Evolutionary conservation across 2,329 filamentous ascomycete species (phyloP).

Genomic region (Aspergillus phoenicis): DNA sequence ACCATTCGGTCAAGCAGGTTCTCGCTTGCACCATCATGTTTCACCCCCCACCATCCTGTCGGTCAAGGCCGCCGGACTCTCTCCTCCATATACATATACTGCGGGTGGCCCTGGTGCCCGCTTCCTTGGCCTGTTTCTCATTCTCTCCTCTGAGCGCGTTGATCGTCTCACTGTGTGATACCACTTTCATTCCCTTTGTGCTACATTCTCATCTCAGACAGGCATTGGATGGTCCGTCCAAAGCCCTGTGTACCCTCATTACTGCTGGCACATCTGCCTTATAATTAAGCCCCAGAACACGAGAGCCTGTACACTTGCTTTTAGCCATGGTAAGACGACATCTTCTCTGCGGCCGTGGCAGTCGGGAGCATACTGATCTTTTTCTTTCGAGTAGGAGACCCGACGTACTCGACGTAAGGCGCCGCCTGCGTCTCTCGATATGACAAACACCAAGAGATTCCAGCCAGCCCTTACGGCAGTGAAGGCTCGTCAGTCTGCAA

Average conservation of each 20-base stretch:
- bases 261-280: not conserved
- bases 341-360: not conserved
- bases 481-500: conserved; percentile 35
- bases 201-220: not conserved
- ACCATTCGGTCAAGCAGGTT: not conserved
- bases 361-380: not conserved
- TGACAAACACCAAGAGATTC: conserved; percentile 18
- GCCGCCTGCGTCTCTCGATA: conserved; percentile 20
- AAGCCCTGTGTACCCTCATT: not conserved
- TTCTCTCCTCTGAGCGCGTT: not conserved
- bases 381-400: conserved; percentile 13
- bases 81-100: conserved; percentile 15
- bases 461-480: conserved; percentile 18
- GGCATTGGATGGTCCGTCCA: not conserved
- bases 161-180: conserved; percentile 8
- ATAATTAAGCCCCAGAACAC: not conserved
- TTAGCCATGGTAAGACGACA: conserved; percentile 5
- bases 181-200: not conserved
- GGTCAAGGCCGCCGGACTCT: conserved; percentile 4
- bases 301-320: not conserved
- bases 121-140: not conserved
- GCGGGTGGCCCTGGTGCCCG: not conserved
- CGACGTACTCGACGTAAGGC: conserved; percentile 21
- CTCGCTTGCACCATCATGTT: conserved; percentile 9
- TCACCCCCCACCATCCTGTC: conserved; percentile 11